Conservation (phyloP, 106 monocot species). For the Acanthochlamys bracteata region DNA sequence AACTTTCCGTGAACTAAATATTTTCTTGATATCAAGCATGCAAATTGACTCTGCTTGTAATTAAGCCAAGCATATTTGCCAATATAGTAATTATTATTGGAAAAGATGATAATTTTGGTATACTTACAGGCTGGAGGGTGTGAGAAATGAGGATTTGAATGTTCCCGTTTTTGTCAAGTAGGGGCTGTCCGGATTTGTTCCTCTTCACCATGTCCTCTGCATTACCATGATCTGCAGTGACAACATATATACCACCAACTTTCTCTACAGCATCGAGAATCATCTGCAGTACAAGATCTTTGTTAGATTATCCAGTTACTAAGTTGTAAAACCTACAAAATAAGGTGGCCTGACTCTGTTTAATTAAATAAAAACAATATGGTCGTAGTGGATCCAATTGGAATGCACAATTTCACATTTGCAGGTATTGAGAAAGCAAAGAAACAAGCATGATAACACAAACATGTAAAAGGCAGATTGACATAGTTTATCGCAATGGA, state of each 20-base stretch:
- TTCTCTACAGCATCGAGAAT: conserved; percentile 57
- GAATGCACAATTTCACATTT: neutral
- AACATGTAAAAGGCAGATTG: no score
- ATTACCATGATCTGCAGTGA: conserved; percentile 81
- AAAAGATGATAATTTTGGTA: neutral
- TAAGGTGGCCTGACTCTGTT: neutral
- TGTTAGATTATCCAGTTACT: neutral
- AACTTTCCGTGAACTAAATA: neutral
- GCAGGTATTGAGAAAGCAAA: neutral
- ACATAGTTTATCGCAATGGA: no score
- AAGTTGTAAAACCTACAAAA: neutral
- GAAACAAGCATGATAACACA: neutral
- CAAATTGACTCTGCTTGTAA: no score
- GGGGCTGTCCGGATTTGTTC: conserved; percentile 34
- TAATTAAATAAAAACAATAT: neutral
- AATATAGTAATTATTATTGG: neutral
- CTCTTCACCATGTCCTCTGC: conserved; percentile 76
- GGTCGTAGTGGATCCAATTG: neutral
- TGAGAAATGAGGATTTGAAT: conserved; percentile 70
- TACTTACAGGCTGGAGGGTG: conserved; percentile 62
- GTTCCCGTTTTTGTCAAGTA: conserved; percentile 21
- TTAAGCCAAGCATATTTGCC: no score
- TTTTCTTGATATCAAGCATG: no score
- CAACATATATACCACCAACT: conserved; percentile 61
- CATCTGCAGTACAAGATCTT: conserved; percentile 22